These are phyloP conservation scores for Alnus rubra DNA, from an alignment of 306 rosid species.

Conservation along the genomic window DNA sequence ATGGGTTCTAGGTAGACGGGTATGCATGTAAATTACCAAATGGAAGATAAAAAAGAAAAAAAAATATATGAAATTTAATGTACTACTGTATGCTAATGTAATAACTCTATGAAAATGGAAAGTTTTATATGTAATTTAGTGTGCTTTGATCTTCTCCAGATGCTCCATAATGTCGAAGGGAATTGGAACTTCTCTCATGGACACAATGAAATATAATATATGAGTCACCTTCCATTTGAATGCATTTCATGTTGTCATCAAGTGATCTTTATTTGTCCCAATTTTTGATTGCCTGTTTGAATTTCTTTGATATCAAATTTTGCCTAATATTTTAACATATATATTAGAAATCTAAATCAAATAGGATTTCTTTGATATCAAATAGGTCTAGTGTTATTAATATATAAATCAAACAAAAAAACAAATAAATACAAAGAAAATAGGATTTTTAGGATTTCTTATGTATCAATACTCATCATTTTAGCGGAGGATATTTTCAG, in stretches of 20 bases:
- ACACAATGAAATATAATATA: not conserved
- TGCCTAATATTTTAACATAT: no score
- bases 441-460: no score
- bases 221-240: not conserved
- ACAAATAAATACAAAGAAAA: no score
- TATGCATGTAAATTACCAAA: not conserved
- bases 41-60: not conserved
- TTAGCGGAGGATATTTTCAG: no score
- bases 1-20: not conserved
- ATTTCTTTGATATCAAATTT: no score
- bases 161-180: not conserved
- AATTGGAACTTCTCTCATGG: no score
- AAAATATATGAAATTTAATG: not conserved
- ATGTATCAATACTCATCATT: no score
- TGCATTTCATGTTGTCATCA: not conserved
- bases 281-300: not conserved
- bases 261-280: not conserved
- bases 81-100: not conserved
- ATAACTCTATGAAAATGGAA: not conserved
- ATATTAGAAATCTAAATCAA: no score
- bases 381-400: no score
- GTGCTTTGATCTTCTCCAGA: not conserved
- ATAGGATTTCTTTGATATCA: no score
- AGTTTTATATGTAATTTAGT: not conserved
- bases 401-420: no score